Conservation (phyloP, 2,329 filamentous ascomycete species). For the Diplodia seriata region DNA sequence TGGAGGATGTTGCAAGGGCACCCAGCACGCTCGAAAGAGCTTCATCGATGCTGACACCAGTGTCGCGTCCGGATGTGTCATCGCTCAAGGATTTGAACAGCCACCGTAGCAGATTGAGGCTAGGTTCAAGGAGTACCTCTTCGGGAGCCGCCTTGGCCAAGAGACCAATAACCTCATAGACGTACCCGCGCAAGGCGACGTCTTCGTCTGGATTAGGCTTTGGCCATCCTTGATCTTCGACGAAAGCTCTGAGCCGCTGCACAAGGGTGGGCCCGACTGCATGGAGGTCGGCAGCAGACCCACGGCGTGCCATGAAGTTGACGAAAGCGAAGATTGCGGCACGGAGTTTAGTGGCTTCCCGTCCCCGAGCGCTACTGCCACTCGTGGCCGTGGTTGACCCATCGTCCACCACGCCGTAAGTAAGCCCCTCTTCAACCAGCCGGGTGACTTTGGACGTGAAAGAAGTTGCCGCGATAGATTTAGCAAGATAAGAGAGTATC, state of each 20-base stretch:
- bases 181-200: slow-evolving; percentile 74
- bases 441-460: slow-evolving; percentile 72
- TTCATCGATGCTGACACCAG: slow-evolving; percentile 87
- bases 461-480: slow-evolving; percentile 74
- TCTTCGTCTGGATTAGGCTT: slow-evolving; percentile 62
- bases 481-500: slow-evolving; percentile 76
- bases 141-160: slow-evolving; percentile 71
- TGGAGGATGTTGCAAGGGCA: slow-evolving; percentile 52
- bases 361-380: slow-evolving; percentile 56
- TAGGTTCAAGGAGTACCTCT: slow-evolving; percentile 59
- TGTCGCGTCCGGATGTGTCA: slow-evolving; percentile 74
- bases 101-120: slow-evolving; percentile 71
- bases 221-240: slow-evolving; percentile 85
- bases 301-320: slow-evolving; percentile 83
- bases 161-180: slow-evolving; percentile 89
- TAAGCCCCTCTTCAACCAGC: slow-evolving; percentile 66
- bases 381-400: slow-evolving; percentile 39
- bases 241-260: slow-evolving; percentile 72
- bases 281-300: slow-evolving; percentile 65
- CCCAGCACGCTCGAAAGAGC: slow-evolving; percentile 80
- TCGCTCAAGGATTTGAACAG: slow-evolving; percentile 83
- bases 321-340: slow-evolving; percentile 85
- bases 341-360: slow-evolving; percentile 81
- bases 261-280: slow-evolving; percentile 73
- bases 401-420: slow-evolving; percentile 35